A percentile compares a stretch with the other conserved stretches of the same genome.
These are phyloP conservation scores for Ramicandelaber brevisporus DNA, from an alignment of 192 early-diverging fungal species.

Conservation along the genomic window DNA sequence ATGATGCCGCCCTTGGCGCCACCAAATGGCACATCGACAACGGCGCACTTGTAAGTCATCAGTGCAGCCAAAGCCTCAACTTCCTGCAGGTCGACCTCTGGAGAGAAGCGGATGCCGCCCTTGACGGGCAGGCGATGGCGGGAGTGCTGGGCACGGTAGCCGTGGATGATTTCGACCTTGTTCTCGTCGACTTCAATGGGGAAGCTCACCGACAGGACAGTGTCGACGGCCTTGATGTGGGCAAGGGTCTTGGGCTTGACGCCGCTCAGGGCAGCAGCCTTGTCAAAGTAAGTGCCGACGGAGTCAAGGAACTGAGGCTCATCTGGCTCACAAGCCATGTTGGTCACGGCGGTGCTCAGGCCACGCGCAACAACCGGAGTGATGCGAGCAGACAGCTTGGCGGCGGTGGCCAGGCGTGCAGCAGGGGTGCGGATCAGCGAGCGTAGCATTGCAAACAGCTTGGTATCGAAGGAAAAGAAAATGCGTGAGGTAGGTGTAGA, in stretches of 20 bases:
- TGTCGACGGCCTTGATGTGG: conserved; percentile 46
- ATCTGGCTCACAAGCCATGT: conserved; percentile 26
- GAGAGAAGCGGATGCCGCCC: conserved; percentile 59
- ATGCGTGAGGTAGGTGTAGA: too few species aligned
- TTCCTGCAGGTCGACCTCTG: conserved; percentile 54
- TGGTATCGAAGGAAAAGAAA: too few species aligned
- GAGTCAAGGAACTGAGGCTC: conserved; percentile 47
- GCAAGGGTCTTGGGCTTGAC: conserved; percentile 26
- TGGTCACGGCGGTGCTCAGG: conserved; percentile 16
- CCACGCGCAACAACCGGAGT: too few species aligned
- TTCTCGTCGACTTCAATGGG: conserved; percentile 39
- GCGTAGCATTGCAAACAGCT: too few species aligned
- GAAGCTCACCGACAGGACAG: conserved; percentile 46
- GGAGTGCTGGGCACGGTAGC: conserved; percentile 63
- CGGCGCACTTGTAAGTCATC: conserved; percentile 72
- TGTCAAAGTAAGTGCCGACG: conserved; percentile 43
- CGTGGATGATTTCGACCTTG: conserved; percentile 40
- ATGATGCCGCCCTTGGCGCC: conserved; percentile 61
- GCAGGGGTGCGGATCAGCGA: too few species aligned
- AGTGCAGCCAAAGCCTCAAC: conserved; percentile 57
- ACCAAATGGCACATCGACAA: conserved; percentile 64
- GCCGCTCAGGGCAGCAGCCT: conserved; percentile 36
- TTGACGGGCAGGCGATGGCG: conserved; percentile 55
- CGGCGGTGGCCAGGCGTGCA: too few species aligned
- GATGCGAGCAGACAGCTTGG: too few species aligned